Evolutionary conservation across 2,329 filamentous ascomycete genomes (phyloP), one percentile per base, ranked within the genome.

Genomic region (Aurifilum marmelostoma): DNA sequence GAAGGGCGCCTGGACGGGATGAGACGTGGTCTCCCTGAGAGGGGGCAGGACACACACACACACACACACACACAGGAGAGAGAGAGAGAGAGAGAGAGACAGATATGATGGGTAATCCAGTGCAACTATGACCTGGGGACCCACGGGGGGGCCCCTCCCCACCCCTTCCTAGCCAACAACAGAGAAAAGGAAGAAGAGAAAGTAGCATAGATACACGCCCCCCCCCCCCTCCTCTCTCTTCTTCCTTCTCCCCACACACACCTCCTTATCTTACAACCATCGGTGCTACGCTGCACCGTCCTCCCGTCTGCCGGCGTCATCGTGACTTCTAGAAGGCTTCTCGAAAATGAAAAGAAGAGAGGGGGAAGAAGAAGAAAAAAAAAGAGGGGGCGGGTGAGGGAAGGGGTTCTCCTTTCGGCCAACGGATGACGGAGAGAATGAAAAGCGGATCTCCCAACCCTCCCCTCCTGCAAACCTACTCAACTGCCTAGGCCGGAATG

Each of bases 401-500:
- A 4, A 9, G 34, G 5, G 34, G 34, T 11, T 39, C 11, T 21
- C 21, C 43, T 47, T 21, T 47, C 43, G 18, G 21, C 43, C 43
- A 47, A 47, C 43, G 43, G 43, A 47, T n/a, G 43, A 47, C 43
- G 43, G 43, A 47, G 43, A 47, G 43, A 47, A 47, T n/a, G 43
- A 47, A 3, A 2, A n/a, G 43, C 18, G 43, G 5, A 18, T 21
- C 18, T 2, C 41, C 41, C 14, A n/a, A n/a, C n/a, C 18, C 43
- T 21, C 43, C 18, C 43, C 43, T 47, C 21, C 37, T n/a, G 21
- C n/a, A n/a, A n/a, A n/a, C 21, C 8, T 21, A n/a, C 27, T 29
- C 47, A 56, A 56, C 66, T 70, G 68, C 68, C 68, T 68, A 68
- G 61, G 61, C 47, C 29, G 69, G 66, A 62, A 63, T 63, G 66